Conservation (phyloP, 805 yeast species). For the Phaffomyces opuntiae region DNA sequence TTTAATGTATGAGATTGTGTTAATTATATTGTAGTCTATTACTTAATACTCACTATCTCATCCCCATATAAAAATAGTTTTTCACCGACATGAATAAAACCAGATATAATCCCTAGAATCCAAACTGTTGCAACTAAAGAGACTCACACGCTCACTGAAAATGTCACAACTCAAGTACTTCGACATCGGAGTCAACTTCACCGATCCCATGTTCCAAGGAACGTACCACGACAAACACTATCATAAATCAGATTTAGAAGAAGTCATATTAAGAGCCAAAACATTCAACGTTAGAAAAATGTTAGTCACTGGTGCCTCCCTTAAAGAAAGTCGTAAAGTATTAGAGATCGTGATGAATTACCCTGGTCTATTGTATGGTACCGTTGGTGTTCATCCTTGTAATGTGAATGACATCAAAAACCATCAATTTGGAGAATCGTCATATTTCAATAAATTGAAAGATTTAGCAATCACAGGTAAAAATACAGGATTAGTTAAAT, state of each 20-base stretch:
- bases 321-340: conserved; percentile 59
- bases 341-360: conserved; percentile 40
- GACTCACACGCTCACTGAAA: not conserved
- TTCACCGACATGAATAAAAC: no score
- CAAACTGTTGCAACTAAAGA: not conserved
- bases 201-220: conserved; percentile 87
- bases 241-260: conserved; percentile 61
- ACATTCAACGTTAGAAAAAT: conserved; percentile 57
- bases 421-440: conserved; percentile 21
- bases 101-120: no score
- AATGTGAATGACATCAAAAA: conserved; percentile 49
- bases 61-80: no score
- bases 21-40: not conserved
- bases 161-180: conserved; percentile 13
- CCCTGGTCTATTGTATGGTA: conserved; percentile 41
- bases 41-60: no score
- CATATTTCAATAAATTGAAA: conserved; percentile 43
- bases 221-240: conserved; percentile 59
- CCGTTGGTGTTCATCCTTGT: conserved; percentile 97
- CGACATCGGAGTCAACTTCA: conserved; percentile 67
- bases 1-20: not conserved
- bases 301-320: conserved; percentile 78
- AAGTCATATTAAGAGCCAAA: conserved; percentile 62
- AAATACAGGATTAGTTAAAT: conserved; percentile 49
- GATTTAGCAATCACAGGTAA: conserved; percentile 42